Conservation (phyloP, 805 yeast genomes). For the Candida corydali region DNA sequence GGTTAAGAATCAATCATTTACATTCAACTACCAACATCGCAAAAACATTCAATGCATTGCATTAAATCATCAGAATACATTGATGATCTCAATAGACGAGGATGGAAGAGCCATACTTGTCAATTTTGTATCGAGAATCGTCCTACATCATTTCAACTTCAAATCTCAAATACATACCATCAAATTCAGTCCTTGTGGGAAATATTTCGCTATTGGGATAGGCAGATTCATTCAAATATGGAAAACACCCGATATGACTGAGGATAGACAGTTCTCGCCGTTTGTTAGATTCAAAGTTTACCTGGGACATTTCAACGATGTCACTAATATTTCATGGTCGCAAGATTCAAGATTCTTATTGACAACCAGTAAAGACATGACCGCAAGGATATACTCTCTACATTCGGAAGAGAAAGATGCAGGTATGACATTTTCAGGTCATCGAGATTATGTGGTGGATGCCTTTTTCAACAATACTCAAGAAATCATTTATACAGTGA, state of each 20-base stretch:
- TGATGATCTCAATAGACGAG: slow-evolving; percentile 77
- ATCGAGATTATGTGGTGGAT: slow-evolving; percentile 78
- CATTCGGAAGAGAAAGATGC: slow-evolving; percentile 63
- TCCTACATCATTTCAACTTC: slow-evolving; percentile 91
- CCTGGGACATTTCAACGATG: slow-evolving; percentile 88
- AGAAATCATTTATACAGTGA: slow-evolving; percentile 84
- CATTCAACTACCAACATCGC: slow-evolving; percentile 90
- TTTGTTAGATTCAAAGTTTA: slow-evolving; percentile 86
- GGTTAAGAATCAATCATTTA: slow-evolving; percentile 77
- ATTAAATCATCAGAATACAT: slow-evolving; percentile 74
- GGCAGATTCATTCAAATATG: slow-evolving; percentile 86
- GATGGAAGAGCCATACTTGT: slow-evolving; percentile 93
- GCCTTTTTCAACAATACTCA: slow-evolving; percentile 88
- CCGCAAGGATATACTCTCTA: slow-evolving; percentile 80
- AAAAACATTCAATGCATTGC: slow-evolving; percentile 78
- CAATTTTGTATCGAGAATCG: slow-evolving; percentile 77
- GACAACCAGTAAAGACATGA: slow-evolving; percentile 84
- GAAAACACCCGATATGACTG: slow-evolving; percentile 79
- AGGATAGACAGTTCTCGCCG: slow-evolving; percentile 93
- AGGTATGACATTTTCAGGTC: slow-evolving; percentile 86
- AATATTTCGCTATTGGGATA: slow-evolving; percentile 78
- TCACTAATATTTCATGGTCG: slow-evolving; percentile 82
- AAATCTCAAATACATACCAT: slow-evolving; percentile 71
- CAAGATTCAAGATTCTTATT: slow-evolving; percentile 83
- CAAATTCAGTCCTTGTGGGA: slow-evolving; percentile 86